Evolutionary conservation across 2,329 filamentous ascomycete species (phyloP), one percentile per base, ranked within the genome.

Genomic region (Amesomyces nigricolor): DNA sequence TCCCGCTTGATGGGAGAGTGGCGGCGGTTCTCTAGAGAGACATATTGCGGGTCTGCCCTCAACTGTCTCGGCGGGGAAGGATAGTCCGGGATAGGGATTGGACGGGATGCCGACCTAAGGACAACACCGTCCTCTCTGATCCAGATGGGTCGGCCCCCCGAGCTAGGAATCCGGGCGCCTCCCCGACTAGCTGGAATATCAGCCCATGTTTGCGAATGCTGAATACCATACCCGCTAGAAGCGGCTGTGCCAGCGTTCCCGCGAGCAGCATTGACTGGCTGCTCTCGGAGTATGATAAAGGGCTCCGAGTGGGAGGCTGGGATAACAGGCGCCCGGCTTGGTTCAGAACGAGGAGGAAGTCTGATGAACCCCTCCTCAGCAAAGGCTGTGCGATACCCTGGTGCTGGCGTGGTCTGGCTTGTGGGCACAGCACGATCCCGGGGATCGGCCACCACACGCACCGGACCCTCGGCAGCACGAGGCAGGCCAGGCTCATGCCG

Each of bases 301-400:
- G 57, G 47, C n/a, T 56, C 56, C 10, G 17, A n/a, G 26, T 35
- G 54, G 19, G 29, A 35, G 32, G 16, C 43, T 40, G 49, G 49
- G 3, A 16, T 32, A 7, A 35, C 13, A 14, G 54, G 19, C 39
- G 50, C 42, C 47, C 58, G 56, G n/a, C 6, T 38, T 9, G 32
- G 26, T 2, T 60, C 56, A 43, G 55, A 37, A n/a, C 62, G 58
- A 1, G 59, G 59, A 49, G 63, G 55, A 7, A 64, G 55, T 30
- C 45, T 62, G 32, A 63, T 58, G 16, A 64, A 63, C 2, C 59
- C 63, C 14, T 59, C 58, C 9, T 61, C 56, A 7, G 52, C 38
- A 17, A 37, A 49, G 2, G 39, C 40, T 30, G 50, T 47, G 32
- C 56, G 52, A 30, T 43, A 30, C 11, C 26, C 47, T 4, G 47